Evolutionary conservation across 139 green algal genomes (phyloP), one percentile per base, ranked within the genome.

Genomic region (Nannochloris sp.): DNA sequence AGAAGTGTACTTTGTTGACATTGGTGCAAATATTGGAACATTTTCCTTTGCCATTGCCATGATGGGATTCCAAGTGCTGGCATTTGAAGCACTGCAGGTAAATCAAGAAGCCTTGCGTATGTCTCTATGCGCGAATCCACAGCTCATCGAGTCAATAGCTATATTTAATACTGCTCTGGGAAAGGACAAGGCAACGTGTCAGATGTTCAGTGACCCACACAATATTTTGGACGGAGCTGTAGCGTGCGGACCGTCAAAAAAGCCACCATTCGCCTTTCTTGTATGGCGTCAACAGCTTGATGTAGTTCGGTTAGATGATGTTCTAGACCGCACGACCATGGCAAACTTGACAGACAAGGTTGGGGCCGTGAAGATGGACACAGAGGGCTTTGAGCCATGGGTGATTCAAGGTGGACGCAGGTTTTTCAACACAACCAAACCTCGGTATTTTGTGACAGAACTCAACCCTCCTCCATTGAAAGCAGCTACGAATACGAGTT

Each of bases 1-100:
- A 53, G 55, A 61, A 53, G n/a, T 27, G 16, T 44, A 44, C 16
- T 61, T 61, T 61, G 55, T 61, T 16, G 55, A 61, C 15, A 61
- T 61, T 61, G 55, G 55, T 43, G 55, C 55, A 43, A 61, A 61
- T 21, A 53, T 61, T 61, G 55, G 55, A 7, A 44, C 55, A 43
- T 44, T 61, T 44, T 34, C 18, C 29, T 44, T 61, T 19, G 18
- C 55, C n/a, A 27, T 61, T 43, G 55, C 55, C 6, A 19, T 19
- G n/a, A 44, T n/a, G 31, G 55, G 55, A 4, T 61, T 61, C 55
- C 16, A 61, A 44, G 55, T 61, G 55, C 16, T 61, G 16, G 55
- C 55, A 43, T 34, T 61, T 19, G 55, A 61, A 27, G 55, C 55
- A n/a, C 16, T 61, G 1, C 16, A 44, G 16, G 16, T 44, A 10